Conservation (phyloP, 441 rosid genomes). For the Erysimum cheiri region DNA sequence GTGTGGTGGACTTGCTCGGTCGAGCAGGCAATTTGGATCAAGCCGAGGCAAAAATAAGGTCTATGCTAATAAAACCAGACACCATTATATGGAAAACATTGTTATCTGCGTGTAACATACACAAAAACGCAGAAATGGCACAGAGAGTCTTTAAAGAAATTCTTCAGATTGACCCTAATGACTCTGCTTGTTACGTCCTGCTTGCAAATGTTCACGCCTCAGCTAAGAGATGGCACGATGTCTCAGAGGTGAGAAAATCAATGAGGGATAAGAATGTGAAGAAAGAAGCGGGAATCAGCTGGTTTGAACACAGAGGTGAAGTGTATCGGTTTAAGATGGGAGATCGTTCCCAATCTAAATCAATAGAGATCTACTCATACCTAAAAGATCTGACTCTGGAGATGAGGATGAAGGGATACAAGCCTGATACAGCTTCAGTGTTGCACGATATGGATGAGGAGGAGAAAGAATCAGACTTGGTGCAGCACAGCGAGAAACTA, state of each 20-base stretch:
- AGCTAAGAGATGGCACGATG: slow-evolving; percentile 72
- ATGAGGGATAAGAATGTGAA: slow-evolving; percentile 82
- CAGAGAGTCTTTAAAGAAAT: slow-evolving; percentile 69
- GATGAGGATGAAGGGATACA: slow-evolving; percentile 72
- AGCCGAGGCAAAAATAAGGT: slow-evolving; percentile 74
- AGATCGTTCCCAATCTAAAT: slow-evolving; percentile 63
- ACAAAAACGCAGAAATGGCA: slow-evolving; percentile 75
- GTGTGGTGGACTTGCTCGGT: slow-evolving; percentile 86
- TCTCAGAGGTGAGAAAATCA: slow-evolving; percentile 68
- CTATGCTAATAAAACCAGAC: slow-evolving; percentile 77
- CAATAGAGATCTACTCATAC: slow-evolving; percentile 61
- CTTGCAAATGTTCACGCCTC: slow-evolving; percentile 79
- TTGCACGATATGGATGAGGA: slow-evolving; percentile 80
- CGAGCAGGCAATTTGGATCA: slow-evolving; percentile 74
- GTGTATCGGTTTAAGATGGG: slow-evolving; percentile 70
- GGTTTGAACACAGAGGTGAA: slow-evolving; percentile 81
- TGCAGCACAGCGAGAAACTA: slow-evolving; percentile 83
- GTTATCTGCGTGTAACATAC: slow-evolving; percentile 80
- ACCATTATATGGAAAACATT: slow-evolving; percentile 86
- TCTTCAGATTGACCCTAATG: slow-evolving; percentile 69
- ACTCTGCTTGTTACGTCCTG: slow-evolving; percentile 81
- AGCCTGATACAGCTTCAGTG: slow-evolving; percentile 69
- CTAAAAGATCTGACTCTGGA: slow-evolving; percentile 62
- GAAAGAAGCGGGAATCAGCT: slow-evolving; percentile 89
- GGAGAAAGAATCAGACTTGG: slow-evolving; percentile 73